A percentile compares a stretch with the other conserved stretches of the same genome.
Conservation (phyloP, 1,284 basidiomycete species). For the Marasmius fiardii region DNA sequence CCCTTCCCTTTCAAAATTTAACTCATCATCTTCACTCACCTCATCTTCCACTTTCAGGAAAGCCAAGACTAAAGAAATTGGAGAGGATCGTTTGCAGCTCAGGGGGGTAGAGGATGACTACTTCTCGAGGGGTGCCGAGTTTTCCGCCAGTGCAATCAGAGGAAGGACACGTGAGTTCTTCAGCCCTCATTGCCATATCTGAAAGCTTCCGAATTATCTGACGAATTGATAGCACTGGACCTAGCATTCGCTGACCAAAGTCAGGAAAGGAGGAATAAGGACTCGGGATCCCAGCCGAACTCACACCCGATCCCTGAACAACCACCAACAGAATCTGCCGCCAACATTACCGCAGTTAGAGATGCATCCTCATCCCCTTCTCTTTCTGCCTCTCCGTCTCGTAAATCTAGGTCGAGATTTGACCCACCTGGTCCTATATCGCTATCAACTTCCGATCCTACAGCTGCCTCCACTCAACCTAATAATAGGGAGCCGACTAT, state of each 20-base stretch:
- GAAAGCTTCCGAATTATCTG: not conserved
- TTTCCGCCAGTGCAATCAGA: conserved; percentile 5
- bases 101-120: conserved; percentile 7
- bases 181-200: not conserved
- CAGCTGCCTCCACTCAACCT: not conserved
- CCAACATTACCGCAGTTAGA: not conserved
- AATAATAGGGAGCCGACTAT: conserved; percentile 8
- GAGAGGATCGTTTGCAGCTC: not conserved
- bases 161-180: not conserved
- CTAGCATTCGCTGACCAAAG: not conserved
- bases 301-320: not conserved
- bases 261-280: too few relatives aligned
- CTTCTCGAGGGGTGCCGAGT: conserved; percentile 12
- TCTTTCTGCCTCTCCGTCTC: not conserved
- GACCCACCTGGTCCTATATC: not conserved
- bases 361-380: not conserved
- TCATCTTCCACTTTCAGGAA: conserved; percentile 11
- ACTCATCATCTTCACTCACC: not conserved
- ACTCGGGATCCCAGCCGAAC: too few relatives aligned
- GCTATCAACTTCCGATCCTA: not conserved
- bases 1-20: not conserved
- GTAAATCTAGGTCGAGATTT: not conserved
- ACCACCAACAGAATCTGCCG: not conserved
- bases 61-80: not conserved
- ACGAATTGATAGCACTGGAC: not conserved